Base-by-base conservation (phyloP, 1,139 yeast genomes). In the Kodamaea derodonti region DNA sequence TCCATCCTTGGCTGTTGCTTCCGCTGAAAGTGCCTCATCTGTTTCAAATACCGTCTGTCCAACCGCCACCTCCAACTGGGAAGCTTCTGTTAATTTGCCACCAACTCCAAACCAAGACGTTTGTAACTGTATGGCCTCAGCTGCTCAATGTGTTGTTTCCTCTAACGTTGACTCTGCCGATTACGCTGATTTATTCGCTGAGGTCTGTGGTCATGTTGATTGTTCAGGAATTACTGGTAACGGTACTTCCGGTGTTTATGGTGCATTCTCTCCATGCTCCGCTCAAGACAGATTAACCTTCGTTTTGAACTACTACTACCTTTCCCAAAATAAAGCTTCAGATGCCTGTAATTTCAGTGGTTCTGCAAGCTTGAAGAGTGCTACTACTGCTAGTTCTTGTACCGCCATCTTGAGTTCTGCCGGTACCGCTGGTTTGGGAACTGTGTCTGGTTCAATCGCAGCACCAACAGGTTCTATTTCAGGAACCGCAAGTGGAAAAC, bases 271-370 rank as follows among this genome's bases (percentile, higher is more conserved):
- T 9, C 47, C 47, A 29, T 55, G 60, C 43, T 58, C 68, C 35
- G 63, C 72, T 46, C 69, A 75, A 63, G 81, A 77, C 47, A 71
- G 77, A 67, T 75, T 81, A 56, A 75, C 78, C 55, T 81, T 69
- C 55, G 69, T 78, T 37, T 60, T 81, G 53, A 75, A 80, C 69
- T 54, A 65, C 48, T 81, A 82, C 72, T 75, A 75, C 65, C 46
- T 62, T 44, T 62, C 60, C 25, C 66, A 78, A 37, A 72, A 67
- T 47, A 58, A 60, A 39, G 41, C 44, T 39, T 43, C 58, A 15
- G 55, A 67, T 31, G 84, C 84, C 33, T 84, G 94, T 72, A 74
- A 71, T 56, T 84, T 83, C 62, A 58, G 61, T 41, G 92, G 94
- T 42, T 48, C 50, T 24, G 51, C 51, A 25, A 23, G 46, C 29